A percentile compares a stretch with the other conserved stretches of the same genome.
These are phyloP conservation scores for Colletotrichum lupini DNA, from an alignment of 2,329 filamentous ascomycete genomes.

Conservation along the genomic window DNA sequence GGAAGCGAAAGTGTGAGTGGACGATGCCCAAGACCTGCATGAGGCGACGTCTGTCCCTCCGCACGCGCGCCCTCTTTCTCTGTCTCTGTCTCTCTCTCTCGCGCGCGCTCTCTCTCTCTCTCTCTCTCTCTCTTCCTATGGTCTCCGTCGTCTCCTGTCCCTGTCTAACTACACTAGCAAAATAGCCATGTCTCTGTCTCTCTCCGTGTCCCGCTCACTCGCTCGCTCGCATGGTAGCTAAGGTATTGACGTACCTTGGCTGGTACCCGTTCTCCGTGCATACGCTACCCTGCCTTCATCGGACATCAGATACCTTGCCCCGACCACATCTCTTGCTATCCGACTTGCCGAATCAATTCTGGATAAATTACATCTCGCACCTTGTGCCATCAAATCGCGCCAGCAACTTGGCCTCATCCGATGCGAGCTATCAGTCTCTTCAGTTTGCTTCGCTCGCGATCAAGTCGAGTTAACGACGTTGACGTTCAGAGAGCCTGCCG, in stretches of 20 bases:
- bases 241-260: constrained; percentile 14
- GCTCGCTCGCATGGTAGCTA: not conserved
- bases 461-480: constrained; percentile 26
- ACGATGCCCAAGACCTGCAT: constrained; percentile 16
- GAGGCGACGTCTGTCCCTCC: constrained; percentile 6
- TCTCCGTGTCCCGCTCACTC: constrained; percentile 19
- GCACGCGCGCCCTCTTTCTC: not conserved
- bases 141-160: constrained; percentile 2
- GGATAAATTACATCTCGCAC: not conserved
- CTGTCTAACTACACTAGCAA: not conserved
- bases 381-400: not conserved
- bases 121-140: not conserved
- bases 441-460: constrained; percentile 22
- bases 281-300: constrained; percentile 23
- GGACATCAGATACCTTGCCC: constrained; percentile 23
- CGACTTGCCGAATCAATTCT: not conserved
- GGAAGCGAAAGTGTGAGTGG: constrained; percentile 7
- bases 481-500: constrained; percentile 31
- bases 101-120: not conserved
- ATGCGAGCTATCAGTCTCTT: constrained; percentile 1
- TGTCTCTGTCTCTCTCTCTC: not conserved
- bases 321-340: constrained; percentile 22
- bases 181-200: not conserved
- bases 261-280: constrained; percentile 24
- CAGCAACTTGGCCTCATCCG: not conserved